Evolutionary conservation across 768 basidiomycete genomes (phyloP).

Genomic region (Mycena belliarum): DNA sequence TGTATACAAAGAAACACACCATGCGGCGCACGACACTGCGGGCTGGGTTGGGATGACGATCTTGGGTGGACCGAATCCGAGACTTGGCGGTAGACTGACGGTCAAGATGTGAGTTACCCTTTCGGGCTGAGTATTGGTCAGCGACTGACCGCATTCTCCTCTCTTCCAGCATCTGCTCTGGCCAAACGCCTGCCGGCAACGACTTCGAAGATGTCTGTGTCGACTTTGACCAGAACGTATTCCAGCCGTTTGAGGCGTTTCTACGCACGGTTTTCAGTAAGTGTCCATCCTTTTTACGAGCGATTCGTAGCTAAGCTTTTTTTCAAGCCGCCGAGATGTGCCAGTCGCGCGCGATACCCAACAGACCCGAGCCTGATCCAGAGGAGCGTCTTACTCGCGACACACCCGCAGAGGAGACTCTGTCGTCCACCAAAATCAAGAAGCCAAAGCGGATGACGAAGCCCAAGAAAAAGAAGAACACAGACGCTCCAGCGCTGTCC

Average conservation of each 20-base stretch:
- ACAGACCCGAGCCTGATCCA: too few species aligned
- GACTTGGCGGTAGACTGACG: not conserved
- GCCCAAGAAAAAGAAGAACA: too few species aligned
- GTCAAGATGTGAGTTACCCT: conserved; percentile 1
- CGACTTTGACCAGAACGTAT: not conserved
- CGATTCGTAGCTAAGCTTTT: not conserved
- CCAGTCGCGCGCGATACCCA: not conserved
- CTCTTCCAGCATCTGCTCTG: conserved; percentile 2
- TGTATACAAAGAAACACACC: not conserved
- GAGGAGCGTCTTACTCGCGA: too few species aligned
- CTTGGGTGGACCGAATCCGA: not conserved
- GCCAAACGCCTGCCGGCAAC: not conserved
- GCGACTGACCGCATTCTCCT: too few species aligned
- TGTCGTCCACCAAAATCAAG: too few species aligned
- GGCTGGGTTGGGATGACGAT: conserved; percentile 2
- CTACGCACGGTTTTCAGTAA: not conserved
- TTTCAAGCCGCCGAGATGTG: not conserved
- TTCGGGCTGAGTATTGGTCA: not conserved
- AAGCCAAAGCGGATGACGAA: too few species aligned
- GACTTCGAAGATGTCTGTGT: conserved; percentile 3
- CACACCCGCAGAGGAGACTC: too few species aligned
- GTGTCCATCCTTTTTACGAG: not conserved
- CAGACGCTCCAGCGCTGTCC: too few species aligned
- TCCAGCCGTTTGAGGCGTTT: not conserved
- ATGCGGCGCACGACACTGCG: not conserved